Base-by-base conservation (phyloP, 176 grass and related monocot species). In the Oryza australiensis region DNA sequence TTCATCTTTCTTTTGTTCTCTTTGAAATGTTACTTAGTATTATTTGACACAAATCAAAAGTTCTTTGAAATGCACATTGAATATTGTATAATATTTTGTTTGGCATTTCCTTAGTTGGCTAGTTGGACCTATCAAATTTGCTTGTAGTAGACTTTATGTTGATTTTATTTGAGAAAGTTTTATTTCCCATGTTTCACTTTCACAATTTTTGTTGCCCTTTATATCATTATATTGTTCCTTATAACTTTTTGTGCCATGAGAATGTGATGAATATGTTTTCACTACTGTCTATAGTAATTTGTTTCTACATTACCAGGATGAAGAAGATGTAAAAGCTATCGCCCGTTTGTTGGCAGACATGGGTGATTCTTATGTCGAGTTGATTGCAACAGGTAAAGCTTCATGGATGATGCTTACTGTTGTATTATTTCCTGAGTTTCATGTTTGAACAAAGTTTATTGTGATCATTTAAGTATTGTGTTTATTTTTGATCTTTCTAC, bases 341-440 rank as follows among this genome's bases (percentile, higher is more conserved):
- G 96, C 96, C 77, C 96, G 96, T 74, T 88, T 99, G 69, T 95
- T 90, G 91, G 96, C 96, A 64, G 96, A 99, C 82, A 91, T 99
- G 96, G 96, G 96, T 38, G 96, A 99, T 90, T 95, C 96, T 77
- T 99, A 99, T 86, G 96, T 99, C 29, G 96, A 95, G 34, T 95
- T 99, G 73, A 99, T 99, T 80, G 96, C 93, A 78, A 85, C 91
- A 76, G 96, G 96, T 99, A 92, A 65, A 63, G 62, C 20, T 82
- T 83, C 28, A 34, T 76, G 34, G 49, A 79, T 77, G 64, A 78
- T 68, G 78, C 45, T 82, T 46, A 49, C 68, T 64, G 74, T 88
- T 45, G 10, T n/a, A 69, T 64, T 13, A n/a, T 59, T 27, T 80
- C 26, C 26, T 80, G 43, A 48, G 5, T 29, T 85, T 79, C n/a